These are phyloP conservation scores for Gremmenia infestans DNA, from an alignment of 2,329 filamentous ascomycete species.

Conservation along the genomic window DNA sequence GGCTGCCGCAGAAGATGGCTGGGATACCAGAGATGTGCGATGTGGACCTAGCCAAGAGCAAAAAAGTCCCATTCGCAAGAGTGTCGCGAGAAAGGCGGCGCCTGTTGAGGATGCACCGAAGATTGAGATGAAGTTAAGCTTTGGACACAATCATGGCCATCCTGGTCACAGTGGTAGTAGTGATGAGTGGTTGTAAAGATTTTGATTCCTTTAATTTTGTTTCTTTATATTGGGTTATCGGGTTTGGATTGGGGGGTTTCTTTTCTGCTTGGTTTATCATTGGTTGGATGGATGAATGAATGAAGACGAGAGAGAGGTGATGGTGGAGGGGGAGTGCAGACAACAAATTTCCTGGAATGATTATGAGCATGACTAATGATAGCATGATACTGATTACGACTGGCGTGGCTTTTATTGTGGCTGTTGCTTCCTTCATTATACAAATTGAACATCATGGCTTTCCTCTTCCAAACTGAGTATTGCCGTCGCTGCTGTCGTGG, in stretches of 20 bases:
- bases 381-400: neutral
- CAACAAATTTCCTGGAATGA: neutral
- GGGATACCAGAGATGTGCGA: conserved; percentile 77
- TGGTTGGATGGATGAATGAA: neutral
- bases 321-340: too few species aligned
- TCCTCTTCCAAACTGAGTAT: neutral
- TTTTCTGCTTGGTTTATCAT: neutral
- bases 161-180: conserved; percentile 4
- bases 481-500: too few species aligned
- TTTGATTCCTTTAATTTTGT: too few species aligned
- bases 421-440: neutral
- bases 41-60: conserved; percentile 53
- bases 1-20: conserved; percentile 80
- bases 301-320: neutral
- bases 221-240: neutral
- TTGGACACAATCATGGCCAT: conserved; percentile 9
- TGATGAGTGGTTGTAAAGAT: conserved; percentile 23
- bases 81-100: conserved; percentile 33
- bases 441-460: conserved; percentile 11
- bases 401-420: neutral
- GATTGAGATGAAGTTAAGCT: conserved; percentile 30
- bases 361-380: conserved; percentile 3
- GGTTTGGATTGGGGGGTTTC: neutral
- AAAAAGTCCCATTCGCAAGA: conserved; percentile 40
- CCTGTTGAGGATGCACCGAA: conserved; percentile 22